Base-by-base conservation (phyloP, 257 asterid genomes). In the Solanum dulcamara region DNA sequence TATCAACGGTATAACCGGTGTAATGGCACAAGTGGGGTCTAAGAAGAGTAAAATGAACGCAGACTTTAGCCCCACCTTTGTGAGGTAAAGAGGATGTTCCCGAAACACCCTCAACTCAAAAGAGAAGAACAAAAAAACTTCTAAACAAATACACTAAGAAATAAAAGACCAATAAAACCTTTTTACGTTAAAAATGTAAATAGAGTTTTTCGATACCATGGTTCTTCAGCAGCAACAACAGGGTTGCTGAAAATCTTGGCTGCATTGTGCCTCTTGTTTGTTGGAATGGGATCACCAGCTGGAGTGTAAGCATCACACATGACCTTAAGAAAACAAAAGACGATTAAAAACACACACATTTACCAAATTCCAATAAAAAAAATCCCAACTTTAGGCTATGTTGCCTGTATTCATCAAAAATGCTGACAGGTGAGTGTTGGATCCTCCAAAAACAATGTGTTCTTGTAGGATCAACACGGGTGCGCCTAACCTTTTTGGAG, bases 221-320 rank as follows among this genome's bases (percentile, higher is more conserved):
- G 24, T 48, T 79, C 96, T 89, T 97, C 96, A 30, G 93, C 92
- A 64, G 33, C 88, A 84, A 97, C 99, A 86, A 88, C 93, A 17
- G 97, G 88, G 88, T 97, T 86, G 11, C 96, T 93, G 87, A 97
- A 97, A 84, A 97, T 42, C 90, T 95, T 92, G 84, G 99, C 98
- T 81, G 98, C 99, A 84, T 46, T 89, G 87, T 90, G 59, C 64
- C 99, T 97, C 87, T 95, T 97, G 94, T 97, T 97, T 11, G 98
- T 95, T 12, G 99, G 98, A 81, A 97, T 95, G 30, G 98, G 99
- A 89, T 94, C 95, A 14, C 99, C 99, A 71, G 93, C 92, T 46
- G 99, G 98, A 0, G 99, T 97, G 83, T 97, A 97, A 53, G 98
- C 83, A 82, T 97, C 99, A 57, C 99, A 97, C 67, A 97, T 91